Percentiles rank a stretch among this genome's conserved stretches.
These are phyloP conservation scores for Otatea glauca DNA, from an alignment of 176 grass and related monocot genomes.

Conservation along the genomic window DNA sequence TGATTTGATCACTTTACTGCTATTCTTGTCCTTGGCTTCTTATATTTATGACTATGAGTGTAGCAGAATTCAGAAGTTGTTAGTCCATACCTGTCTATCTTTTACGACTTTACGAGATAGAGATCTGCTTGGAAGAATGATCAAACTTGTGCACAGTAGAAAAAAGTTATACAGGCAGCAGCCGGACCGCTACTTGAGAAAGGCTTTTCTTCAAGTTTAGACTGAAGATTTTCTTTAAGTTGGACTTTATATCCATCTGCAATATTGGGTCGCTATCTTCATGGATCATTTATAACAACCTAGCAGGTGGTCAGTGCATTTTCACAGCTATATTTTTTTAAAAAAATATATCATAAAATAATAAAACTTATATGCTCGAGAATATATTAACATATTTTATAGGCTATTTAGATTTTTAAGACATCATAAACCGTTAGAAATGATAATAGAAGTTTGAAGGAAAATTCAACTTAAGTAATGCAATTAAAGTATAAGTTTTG, in stretches of 20 bases:
- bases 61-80: background rate
- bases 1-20: background rate
- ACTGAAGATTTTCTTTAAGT: background rate
- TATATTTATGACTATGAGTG: background rate
- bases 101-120: background rate
- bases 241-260: background rate
- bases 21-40: background rate
- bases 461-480: too few species aligned
- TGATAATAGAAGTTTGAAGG: too few species aligned
- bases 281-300: background rate
- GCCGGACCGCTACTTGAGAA: background rate
- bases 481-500: too few species aligned
- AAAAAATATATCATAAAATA: background rate
- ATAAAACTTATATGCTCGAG: too few species aligned
- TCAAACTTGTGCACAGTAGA: background rate
- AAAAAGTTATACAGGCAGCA: too few species aligned
- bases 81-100: background rate
- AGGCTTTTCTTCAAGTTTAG: constrained; percentile 20
- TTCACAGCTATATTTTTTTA: too few species aligned
- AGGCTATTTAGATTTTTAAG: too few species aligned
- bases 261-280: background rate
- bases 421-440: too few species aligned
- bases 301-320: too few species aligned
- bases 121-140: background rate
- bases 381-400: too few species aligned